phyloP scores from a whole-genome alignment of 2,329 filamentous ascomycete genomes.

The Corinectria fuckeliana region DNA sequence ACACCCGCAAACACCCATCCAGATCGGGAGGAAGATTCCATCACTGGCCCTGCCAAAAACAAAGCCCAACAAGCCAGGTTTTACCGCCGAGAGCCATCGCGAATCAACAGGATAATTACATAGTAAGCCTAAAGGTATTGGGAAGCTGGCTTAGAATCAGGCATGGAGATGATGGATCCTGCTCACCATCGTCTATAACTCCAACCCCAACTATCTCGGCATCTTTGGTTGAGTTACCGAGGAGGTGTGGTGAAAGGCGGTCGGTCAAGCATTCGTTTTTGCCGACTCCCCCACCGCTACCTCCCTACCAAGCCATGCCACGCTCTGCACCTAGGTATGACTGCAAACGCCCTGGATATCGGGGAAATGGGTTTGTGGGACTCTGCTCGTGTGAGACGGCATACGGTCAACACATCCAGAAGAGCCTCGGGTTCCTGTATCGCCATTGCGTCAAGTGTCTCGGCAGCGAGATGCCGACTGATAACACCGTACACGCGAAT shows the following conservation, averaged over 20 bases:
- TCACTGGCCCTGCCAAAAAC: background rate
- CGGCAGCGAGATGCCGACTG: background rate
- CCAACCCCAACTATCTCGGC: background rate
- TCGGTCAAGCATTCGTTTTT: background rate
- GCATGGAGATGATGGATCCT: too few relatives aligned
- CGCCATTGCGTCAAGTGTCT: background rate
- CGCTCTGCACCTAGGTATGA: background rate
- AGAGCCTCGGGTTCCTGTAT: background rate
- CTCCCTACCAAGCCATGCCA: background rate
- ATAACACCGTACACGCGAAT: background rate
- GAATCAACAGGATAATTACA: background rate
- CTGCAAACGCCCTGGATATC: background rate
- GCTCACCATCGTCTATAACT: too few relatives aligned
- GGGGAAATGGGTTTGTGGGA: background rate
- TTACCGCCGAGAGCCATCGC: background rate
- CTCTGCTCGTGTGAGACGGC: background rate
- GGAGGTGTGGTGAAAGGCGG: background rate
- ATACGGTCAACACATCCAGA: background rate
- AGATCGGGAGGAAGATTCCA: slow-evolving; percentile 10
- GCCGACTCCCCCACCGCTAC: background rate
- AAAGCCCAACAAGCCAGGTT: background rate
- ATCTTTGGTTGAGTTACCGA: background rate
- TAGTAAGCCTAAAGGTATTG: background rate
- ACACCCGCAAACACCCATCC: slow-evolving; percentile 22
- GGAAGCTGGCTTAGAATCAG: background rate